A percentile compares a stretch with the other conserved stretches of the same genome.
Evolutionary conservation across 202 grass and related monocot genomes (phyloP).

Genomic region (Schoenoplectus triqueter): DNA sequence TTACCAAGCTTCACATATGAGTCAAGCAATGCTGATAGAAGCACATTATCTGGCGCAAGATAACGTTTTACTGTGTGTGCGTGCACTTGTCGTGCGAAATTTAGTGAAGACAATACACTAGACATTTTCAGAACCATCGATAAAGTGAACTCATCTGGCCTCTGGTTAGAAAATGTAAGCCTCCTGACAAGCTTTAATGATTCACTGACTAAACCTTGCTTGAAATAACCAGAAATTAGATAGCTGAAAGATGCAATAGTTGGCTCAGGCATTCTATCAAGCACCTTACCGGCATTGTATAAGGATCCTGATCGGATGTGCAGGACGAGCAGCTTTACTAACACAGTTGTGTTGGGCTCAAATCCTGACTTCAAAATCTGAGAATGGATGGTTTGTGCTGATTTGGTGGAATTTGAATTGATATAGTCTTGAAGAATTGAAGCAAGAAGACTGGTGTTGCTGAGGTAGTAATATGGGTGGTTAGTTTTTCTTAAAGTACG

Average conservation of each 20-base stretch:
- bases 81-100: constrained; percentile 57
- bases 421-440: constrained; percentile 56
- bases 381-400: constrained; percentile 53
- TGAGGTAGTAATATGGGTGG: constrained; percentile 37
- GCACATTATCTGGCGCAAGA: constrained; percentile 52
- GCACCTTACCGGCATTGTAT: constrained; percentile 60
- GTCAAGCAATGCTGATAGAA: constrained; percentile 62
- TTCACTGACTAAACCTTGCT: constrained; percentile 44
- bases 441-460: constrained; percentile 42
- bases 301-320: constrained; percentile 67
- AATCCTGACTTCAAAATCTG: constrained; percentile 53
- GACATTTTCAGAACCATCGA: constrained; percentile 90
- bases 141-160: constrained; percentile 60
- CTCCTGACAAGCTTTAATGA: constrained; percentile 54
- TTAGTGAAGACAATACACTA: constrained; percentile 35
- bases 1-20: constrained; percentile 70
- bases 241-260: constrained; percentile 62
- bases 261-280: constrained; percentile 60
- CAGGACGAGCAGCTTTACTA: constrained; percentile 63
- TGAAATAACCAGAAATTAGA: constrained; percentile 67
- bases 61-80: constrained; percentile 51
- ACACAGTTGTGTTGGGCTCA: constrained; percentile 42
- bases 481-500: constrained; percentile 17
- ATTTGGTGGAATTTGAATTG: constrained; percentile 47
- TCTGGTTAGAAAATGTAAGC: constrained; percentile 46